Percentiles rank a stretch among this genome's conserved stretches.
Conservation (phyloP, 495 filamentous ascomycete species). For the Aspergillus sclerotioniger region DNA sequence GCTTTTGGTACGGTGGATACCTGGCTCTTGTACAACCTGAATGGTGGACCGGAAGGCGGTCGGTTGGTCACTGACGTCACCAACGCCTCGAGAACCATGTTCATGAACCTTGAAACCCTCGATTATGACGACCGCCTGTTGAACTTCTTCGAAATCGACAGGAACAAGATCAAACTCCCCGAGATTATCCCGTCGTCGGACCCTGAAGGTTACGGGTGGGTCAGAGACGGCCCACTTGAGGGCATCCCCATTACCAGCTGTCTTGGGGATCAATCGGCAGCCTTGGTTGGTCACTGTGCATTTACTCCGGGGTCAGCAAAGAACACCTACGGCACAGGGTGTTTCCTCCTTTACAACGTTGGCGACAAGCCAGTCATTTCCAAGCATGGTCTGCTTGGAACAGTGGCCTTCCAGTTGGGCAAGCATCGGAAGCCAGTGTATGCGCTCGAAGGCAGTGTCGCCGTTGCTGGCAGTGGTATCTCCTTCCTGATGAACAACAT, state of each 20-base stretch:
- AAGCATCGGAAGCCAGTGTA: conserved; percentile 71
- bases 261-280: conserved; percentile 89
- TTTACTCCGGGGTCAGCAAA: conserved; percentile 87
- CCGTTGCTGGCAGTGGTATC: conserved; percentile 85
- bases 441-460: conserved; percentile 89
- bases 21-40: conserved; percentile 89
- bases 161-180: conserved; percentile 71
- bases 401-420: conserved; percentile 75
- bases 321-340: conserved; percentile 96
- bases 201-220: conserved; percentile 66
- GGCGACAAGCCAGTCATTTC: conserved; percentile 89
- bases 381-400: conserved; percentile 81
- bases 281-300: conserved; percentile 87
- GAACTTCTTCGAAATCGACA: conserved; percentile 79
- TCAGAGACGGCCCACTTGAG: conserved; percentile 65
- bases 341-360: conserved; percentile 94
- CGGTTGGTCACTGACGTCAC: conserved; percentile 85
- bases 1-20: conserved; percentile 93
- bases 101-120: conserved; percentile 86
- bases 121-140: conserved; percentile 82
- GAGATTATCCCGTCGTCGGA: conserved; percentile 86
- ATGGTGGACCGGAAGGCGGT: conserved; percentile 70
- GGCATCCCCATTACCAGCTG: conserved; percentile 83
- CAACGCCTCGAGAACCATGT: conserved; percentile 95
- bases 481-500: conserved; percentile 91